These are phyloP conservation scores for Sphaerosporella brunnea DNA, from an alignment of 495 filamentous ascomycete genomes.

Conservation along the genomic window DNA sequence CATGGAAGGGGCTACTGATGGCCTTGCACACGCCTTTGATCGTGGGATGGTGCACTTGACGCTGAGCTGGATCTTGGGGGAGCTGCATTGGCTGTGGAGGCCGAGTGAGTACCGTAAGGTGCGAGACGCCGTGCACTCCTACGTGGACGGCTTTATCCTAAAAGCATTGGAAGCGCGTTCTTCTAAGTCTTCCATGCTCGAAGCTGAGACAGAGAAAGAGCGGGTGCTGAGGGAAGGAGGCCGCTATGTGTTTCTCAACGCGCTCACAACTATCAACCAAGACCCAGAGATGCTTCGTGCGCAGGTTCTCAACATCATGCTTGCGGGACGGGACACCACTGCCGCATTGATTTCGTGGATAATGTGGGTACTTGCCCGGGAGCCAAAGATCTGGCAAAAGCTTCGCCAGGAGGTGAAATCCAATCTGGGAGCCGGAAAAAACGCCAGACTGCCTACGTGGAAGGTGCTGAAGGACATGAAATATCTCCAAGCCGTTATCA, in stretches of 20 bases:
- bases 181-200: too few relatives aligned
- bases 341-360: not conserved
- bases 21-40: not conserved
- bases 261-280: not conserved
- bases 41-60: not conserved
- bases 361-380: not conserved
- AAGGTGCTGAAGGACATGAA: conserved; percentile 1
- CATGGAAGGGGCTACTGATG: not conserved
- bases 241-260: conserved; percentile 2
- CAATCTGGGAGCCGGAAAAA: not conserved
- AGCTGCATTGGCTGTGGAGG: not conserved
- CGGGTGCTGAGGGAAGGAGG: too few relatives aligned
- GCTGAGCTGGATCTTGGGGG: not conserved
- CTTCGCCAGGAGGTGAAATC: not conserved
- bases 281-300: not conserved
- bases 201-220: not conserved
- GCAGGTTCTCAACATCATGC: not conserved
- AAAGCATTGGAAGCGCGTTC: not conserved
- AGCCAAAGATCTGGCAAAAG: not conserved
- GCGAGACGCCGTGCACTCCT: not conserved
- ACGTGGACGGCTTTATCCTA: not conserved
- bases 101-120: not conserved
- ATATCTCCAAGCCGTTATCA: not conserved
- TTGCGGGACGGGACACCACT: conserved; percentile 1
- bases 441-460: not conserved